A percentile compares a stretch with the other conserved stretches of the same genome.
phyloP scores from a whole-genome alignment of 306 rosid species.

The Quercus cerris region DNA sequence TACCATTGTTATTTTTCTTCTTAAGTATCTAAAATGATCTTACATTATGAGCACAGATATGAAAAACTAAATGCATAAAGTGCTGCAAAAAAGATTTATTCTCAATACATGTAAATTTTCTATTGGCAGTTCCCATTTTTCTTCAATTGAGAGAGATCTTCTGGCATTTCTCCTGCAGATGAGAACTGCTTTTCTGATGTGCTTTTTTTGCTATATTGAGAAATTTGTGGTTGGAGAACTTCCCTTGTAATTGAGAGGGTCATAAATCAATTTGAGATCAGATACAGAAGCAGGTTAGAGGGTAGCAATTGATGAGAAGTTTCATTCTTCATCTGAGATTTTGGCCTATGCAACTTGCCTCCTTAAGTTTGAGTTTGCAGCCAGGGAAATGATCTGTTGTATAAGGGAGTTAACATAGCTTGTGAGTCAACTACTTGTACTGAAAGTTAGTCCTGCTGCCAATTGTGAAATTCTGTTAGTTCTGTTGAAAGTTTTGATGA shows the following conservation, averaged over 20 bases:
- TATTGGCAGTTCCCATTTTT: not conserved
- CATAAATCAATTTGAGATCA: not conserved
- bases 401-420: not conserved
- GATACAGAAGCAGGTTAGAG: constrained; percentile 12
- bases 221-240: not conserved
- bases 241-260: not conserved
- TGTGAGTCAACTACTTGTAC: not conserved
- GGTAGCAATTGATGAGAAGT: constrained; percentile 12
- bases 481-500: not conserved
- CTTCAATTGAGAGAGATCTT: not conserved
- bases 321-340: not conserved
- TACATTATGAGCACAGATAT: not conserved
- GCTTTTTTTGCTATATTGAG: not conserved
- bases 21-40: not conserved
- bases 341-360: not conserved
- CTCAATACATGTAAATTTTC: no score
- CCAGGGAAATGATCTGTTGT: constrained; percentile 10
- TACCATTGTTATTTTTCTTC: not conserved
- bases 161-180: constrained; percentile 13
- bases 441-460: not conserved
- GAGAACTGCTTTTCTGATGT: not conserved
- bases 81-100: not conserved
- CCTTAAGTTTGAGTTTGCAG: constrained; percentile 1
- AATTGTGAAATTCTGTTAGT: not conserved
- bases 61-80: not conserved